These are phyloP conservation scores for Cyclanthera cordifolia DNA, from an alignment of 306 rosid genomes.

Conservation along the genomic window DNA sequence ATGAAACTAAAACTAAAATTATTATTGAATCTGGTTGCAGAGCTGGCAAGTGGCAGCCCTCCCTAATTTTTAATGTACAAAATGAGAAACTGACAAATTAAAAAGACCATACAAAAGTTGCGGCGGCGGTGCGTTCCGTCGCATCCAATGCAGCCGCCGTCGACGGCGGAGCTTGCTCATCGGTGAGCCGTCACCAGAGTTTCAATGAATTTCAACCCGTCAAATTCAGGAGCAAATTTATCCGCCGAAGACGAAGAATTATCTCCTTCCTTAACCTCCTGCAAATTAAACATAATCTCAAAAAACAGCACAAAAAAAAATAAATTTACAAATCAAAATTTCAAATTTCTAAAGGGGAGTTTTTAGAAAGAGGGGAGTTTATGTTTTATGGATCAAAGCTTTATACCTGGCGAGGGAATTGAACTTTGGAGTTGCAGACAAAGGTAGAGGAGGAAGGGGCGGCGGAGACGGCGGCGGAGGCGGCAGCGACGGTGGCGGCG, in stretches of 20 bases:
- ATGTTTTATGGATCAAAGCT: not conserved
- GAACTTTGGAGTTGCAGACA: not conserved
- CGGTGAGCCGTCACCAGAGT: constrained; percentile 20
- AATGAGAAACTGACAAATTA: not conserved
- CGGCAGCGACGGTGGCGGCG: constrained; percentile 48
- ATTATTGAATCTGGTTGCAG: not conserved
- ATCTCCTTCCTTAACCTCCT: constrained; percentile 10
- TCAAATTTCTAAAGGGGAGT: not conserved
- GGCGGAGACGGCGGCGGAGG: constrained; percentile 28
- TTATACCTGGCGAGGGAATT: constrained; percentile 30
- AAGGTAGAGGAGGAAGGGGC: constrained; percentile 20
- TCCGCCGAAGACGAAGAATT: constrained; percentile 8
- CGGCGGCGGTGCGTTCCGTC: not conserved
- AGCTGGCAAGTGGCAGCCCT: too few relatives aligned
- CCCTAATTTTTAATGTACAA: not conserved
- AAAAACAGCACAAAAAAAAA: not conserved
- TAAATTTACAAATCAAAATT: not conserved
- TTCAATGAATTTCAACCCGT: constrained; percentile 18
- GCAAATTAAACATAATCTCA: not conserved
- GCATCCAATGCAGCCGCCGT: not conserved
- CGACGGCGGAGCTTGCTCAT: not conserved
- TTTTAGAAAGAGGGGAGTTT: not conserved
- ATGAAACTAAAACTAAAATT: not conserved
- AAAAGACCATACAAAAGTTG: not conserved
- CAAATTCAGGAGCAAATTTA: constrained; percentile 20